Base-by-base conservation (phyloP, 108 stramenopile genomes). In the Cyclostephanos invisitatus region DNA sequence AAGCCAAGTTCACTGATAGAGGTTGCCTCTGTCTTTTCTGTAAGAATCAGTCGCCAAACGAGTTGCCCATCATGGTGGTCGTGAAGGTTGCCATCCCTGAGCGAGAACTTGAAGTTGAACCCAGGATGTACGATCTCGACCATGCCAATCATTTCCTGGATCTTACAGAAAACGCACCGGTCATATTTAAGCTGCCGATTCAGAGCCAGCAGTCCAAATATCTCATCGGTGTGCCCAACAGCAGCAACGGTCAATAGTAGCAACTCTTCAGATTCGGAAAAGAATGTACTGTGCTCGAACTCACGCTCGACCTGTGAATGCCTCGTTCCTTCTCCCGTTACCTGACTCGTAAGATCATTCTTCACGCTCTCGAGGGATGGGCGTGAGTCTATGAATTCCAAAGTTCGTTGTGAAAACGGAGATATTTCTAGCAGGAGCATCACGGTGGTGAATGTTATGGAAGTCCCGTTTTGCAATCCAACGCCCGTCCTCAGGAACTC, bases 131-230 rank as follows among this genome's bases (percentile, higher is more conserved):
- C 8, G 25, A 54, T 54, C 25, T 54, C 53, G 14, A 54, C 53
- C 22, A 27, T 27, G 25, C 53, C 53, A 54, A 54, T 27, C 53
- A 54, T 54, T 4, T 54, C 14, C 53, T 54, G 53, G 22, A 54
- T 24, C 53, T 25, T 18, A 46, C 15, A 1, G 17, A 46, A 14
- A 46, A 14, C 44, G 44, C 44, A 15, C 3, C 14, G 44, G 44
- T 46, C 15, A 14, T 15, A 15, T 25, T 54, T 54, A 7, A 54
- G 14, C 22, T 9, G 25, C 22, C 21, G 53, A 54, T 54, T 54
- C 9, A 11, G 1, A 2, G 24, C 51, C 51, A 53, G 7, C 20
- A 53, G 20, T n/a, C 1, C 51, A 6, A 53, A 24, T 18, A 24
- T 20, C 20, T 20, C 20, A 18, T 24, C 51, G 20, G 51, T 25